Base-by-base conservation (phyloP, 495 filamentous ascomycete species). In the Glonium stellatum region DNA sequence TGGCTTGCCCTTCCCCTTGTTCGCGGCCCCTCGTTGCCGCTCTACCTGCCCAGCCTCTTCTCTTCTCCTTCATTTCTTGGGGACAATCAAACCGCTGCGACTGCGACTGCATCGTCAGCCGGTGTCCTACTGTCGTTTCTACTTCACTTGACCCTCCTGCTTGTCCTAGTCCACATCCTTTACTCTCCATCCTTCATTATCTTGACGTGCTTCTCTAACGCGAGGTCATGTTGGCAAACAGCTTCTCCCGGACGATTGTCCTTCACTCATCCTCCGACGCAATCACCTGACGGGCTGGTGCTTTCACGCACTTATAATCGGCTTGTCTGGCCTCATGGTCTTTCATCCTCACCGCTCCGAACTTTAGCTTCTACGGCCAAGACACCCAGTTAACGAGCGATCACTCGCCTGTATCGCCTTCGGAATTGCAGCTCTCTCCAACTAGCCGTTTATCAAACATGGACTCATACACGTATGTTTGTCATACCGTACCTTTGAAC, bases 161-260 rank as follows among this genome's bases (percentile, higher is more conserved):
- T 53, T 51, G 50, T 51, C 62, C 46, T 55, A 47, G 46, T 61
- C 35, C 52, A 58, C 31, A 22, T 65, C 54, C 50, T 44, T 15
- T 51, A 37, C 27, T 31, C 27, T 51, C 46, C 62, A 25, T 62
- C 39, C 18, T 62, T 31, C 54, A 51, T 60, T 52, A 35, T 42
- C 42, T 60, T 65, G 47, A 60, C 56, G 59, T 60, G 57, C 58
- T 48, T 60, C 49, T 68, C 68, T 70, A 68, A 70, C 68, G 56
- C 62, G 60, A 56, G 53, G 63, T 61, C 66, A 63, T 61, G 48
- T 56, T 68, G 67, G 68, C 66, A 70, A 68, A 70, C 68, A 70
- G 66, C 62, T 66, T 59, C 54, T 50, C 34, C 55, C 34, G 41
- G 42, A n/a, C 64, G 64, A 60, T 67, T 67, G 64, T 63, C 64